These are phyloP conservation scores for Debaryomyces singareniensis DNA, from an alignment of 1,139 yeast genomes.

Conservation along the genomic window DNA sequence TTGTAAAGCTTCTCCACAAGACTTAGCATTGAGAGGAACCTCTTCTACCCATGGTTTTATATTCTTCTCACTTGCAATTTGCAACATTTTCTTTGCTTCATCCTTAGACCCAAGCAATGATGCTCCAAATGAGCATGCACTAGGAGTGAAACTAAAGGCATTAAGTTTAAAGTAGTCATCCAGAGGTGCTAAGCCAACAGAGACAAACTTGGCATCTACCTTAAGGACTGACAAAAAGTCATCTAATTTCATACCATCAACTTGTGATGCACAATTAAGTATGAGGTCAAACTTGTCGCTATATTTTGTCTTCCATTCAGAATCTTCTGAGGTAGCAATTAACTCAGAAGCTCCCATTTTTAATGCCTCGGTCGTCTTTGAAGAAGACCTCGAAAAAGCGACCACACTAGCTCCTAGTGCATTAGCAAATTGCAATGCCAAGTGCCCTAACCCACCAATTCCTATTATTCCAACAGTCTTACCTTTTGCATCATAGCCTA, in stretches of 20 bases:
- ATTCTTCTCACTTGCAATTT: conserved; percentile 32
- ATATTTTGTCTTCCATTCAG: conserved; percentile 24
- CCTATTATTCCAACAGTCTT: conserved; percentile 44
- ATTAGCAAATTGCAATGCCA: conserved; percentile 35
- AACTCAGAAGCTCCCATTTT: conserved; percentile 35
- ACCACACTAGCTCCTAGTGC: conserved; percentile 38
- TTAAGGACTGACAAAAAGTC: conserved; percentile 27
- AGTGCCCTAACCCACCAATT: conserved; percentile 42
- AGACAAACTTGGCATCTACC: conserved; percentile 43
- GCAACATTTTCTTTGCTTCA: conserved; percentile 33
- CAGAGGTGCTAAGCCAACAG: conserved; percentile 48
- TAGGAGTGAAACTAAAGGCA: neutral
- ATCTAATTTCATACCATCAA: conserved; percentile 27
- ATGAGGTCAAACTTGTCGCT: conserved; percentile 39
- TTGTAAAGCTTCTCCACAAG: conserved; percentile 22
- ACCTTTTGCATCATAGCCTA: conserved; percentile 17
- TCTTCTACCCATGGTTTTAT: conserved; percentile 40
- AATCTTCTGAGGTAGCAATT: conserved; percentile 30
- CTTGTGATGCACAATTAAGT: conserved; percentile 42
- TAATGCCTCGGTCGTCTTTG: conserved; percentile 31
- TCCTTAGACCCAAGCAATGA: conserved; percentile 31
- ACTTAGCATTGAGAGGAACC: conserved; percentile 29
- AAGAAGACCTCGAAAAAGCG: conserved; percentile 32
- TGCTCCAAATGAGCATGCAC: conserved; percentile 7
- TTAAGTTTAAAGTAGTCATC: conserved; percentile 20